A percentile compares a stretch with the other conserved stretches of the same genome.
Conservation (phyloP, 2,329 filamentous ascomycete species). For the Aspergillus phoenicis region DNA sequence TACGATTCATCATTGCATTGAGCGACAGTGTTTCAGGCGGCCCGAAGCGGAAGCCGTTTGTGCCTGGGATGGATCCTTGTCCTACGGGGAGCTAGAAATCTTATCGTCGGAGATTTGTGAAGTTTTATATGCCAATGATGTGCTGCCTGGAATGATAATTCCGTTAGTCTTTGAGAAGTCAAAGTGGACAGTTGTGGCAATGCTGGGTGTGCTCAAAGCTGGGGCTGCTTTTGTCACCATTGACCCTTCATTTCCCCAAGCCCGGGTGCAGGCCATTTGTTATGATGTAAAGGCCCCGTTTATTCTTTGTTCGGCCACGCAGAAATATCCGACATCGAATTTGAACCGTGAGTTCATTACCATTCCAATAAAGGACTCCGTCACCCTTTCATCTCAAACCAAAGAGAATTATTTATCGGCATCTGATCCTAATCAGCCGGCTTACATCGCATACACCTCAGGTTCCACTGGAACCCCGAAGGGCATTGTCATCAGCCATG, state of each 20-base stretch:
- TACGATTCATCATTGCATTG: too few species aligned
- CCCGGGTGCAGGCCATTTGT: slow-evolving; percentile 35
- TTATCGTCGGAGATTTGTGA: neutral
- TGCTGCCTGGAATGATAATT: neutral
- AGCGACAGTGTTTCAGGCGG: too few species aligned
- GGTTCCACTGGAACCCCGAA: slow-evolving; percentile 19
- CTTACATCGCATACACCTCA: slow-evolving; percentile 18
- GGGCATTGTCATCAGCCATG: slow-evolving; percentile 8
- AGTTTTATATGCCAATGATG: neutral
- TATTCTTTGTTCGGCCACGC: slow-evolving; percentile 17
- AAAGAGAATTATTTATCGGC: neutral
- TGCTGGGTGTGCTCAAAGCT: slow-evolving; percentile 28
- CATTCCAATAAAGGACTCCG: neutral
- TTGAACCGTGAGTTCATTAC: neutral
- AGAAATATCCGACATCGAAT: neutral
- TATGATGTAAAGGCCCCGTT: slow-evolving; percentile 16
- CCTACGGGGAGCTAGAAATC: neutral
- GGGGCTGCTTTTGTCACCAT: slow-evolving; percentile 32
- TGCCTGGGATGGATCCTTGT: neutral
- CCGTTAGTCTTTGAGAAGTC: slow-evolving; percentile 7
- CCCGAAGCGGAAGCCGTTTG: neutral
- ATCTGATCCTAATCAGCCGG: neutral
- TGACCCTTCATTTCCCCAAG: slow-evolving; percentile 32
- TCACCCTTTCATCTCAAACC: neutral
- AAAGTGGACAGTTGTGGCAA: slow-evolving; percentile 8